Conservation (phyloP, 1,284 basidiomycete species). For the Ustilago esculenta region DNA sequence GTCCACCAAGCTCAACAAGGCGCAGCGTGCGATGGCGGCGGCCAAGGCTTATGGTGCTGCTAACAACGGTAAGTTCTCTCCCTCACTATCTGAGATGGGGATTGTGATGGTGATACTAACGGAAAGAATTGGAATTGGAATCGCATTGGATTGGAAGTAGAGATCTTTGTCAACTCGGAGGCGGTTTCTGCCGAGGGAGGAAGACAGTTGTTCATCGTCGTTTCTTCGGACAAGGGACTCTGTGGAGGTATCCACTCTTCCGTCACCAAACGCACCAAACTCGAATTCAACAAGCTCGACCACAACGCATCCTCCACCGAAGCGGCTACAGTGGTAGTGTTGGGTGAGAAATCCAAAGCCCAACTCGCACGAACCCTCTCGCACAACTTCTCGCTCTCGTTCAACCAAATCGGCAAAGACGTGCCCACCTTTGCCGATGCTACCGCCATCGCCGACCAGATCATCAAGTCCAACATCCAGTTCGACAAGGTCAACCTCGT, state of each 20-base stretch:
- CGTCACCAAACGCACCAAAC: constrained; percentile 87
- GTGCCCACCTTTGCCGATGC: constrained; percentile 98
- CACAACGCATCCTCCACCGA: constrained; percentile 67
- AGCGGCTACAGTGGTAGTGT: constrained; percentile 69
- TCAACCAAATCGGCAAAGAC: constrained; percentile 97
- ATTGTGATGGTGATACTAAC: too few species aligned
- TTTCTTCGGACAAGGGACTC: constrained; percentile 98
- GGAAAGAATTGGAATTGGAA: too few species aligned
- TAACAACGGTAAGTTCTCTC: constrained; percentile 79
- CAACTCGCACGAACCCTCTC: constrained; percentile 80
- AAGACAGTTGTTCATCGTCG: constrained; percentile 76
- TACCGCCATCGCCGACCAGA: constrained; percentile 89
- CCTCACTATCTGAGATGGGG: too few species aligned
- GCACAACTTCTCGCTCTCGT: constrained; percentile 81
- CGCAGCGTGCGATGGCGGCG: constrained; percentile 84
- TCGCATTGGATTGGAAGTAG: too few species aligned
- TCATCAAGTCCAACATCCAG: constrained; percentile 83
- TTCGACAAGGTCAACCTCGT: constrained; percentile 88
- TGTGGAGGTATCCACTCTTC: constrained; percentile 99
- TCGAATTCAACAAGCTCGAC: constrained; percentile 70
- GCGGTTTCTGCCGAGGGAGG: constrained; percentile 59
- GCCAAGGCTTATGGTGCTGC: constrained; percentile 95
- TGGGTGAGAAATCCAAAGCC: constrained; percentile 97
- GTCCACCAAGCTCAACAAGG: constrained; percentile 94
- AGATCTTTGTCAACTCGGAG: constrained; percentile 66